Evolutionary conservation across 495 filamentous ascomycete genomes (phyloP).

Genomic region (Talaromyces liani): DNA sequence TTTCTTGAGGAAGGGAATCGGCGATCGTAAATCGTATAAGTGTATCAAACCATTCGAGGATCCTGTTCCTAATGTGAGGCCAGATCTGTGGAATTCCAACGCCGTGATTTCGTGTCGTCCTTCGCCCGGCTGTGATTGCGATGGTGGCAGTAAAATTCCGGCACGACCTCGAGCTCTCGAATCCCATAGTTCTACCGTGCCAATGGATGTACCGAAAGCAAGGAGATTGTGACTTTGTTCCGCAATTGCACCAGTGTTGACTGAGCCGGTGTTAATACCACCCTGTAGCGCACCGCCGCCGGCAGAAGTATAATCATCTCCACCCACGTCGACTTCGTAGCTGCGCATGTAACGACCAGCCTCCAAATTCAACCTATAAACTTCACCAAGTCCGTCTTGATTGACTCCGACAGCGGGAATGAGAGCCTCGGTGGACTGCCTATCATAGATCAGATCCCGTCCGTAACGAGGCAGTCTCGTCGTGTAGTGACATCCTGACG

Average conservation of each 20-base stretch:
- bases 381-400: constrained; percentile 76
- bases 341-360: constrained; percentile 80
- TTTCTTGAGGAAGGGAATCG: constrained; percentile 75
- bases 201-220: constrained; percentile 89
- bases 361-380: constrained; percentile 88
- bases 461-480: constrained; percentile 88
- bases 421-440: constrained; percentile 77
- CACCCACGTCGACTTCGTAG: constrained; percentile 77
- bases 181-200: constrained; percentile 98
- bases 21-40: constrained; percentile 87
- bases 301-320: constrained; percentile 60
- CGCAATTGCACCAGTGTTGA: constrained; percentile 86
- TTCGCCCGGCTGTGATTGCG: constrained; percentile 30
- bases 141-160: constrained; percentile 56
- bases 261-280: constrained; percentile 68
- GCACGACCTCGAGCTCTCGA: constrained; percentile 71
- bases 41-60: constrained; percentile 82
- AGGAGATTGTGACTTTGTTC: constrained; percentile 85
- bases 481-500: constrained; percentile 77
- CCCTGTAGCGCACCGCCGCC: constrained; percentile 70
- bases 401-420: constrained; percentile 84
- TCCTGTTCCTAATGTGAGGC: constrained; percentile 81
- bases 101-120: constrained; percentile 74
- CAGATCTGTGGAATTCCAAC: constrained; percentile 76
- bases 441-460: constrained; percentile 79